A percentile compares a stretch with the other conserved stretches of the same genome.
Conservation (phyloP, 371 early-diverging fungal genomes). For the Dinochytrium kinnereticum region DNA sequence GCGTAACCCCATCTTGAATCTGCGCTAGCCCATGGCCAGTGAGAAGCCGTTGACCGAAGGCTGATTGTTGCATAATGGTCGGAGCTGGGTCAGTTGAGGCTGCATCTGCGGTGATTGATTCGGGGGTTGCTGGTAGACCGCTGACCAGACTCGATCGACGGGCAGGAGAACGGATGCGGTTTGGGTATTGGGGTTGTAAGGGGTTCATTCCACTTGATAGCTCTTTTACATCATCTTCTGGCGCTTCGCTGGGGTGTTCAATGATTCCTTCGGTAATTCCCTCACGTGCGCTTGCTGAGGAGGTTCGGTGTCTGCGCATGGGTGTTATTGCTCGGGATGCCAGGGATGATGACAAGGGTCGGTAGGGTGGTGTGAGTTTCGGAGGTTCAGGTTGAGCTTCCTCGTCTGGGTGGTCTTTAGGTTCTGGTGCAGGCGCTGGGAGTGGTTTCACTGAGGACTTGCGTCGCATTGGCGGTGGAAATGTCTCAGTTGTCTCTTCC, state of each 20-base stretch:
- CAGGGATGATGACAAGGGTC: not conserved
- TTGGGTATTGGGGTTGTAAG: not conserved
- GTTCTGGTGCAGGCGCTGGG: too few relatives aligned
- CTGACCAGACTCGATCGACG: not conserved
- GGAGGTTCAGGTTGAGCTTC: not conserved
- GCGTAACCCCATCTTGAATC: not conserved
- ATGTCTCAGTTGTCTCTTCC: not conserved
- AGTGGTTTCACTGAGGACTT: conserved; percentile 2
- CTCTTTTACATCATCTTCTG: not conserved
- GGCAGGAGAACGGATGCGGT: not conserved
- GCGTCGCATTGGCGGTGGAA: not conserved
- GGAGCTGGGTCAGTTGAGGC: not conserved
- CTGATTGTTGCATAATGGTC: conserved; percentile 6
- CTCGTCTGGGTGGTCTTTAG: not conserved
- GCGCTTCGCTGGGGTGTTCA: not conserved
- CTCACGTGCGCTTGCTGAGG: not conserved
- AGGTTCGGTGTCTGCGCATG: not conserved
- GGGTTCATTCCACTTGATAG: not conserved
- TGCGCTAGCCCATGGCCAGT: not conserved
- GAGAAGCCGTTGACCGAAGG: not conserved
- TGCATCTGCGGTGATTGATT: not conserved
- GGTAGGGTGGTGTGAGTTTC: not conserved
- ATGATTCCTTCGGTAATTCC: not conserved
- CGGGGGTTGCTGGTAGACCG: not conserved
- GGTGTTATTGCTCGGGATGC: not conserved